Base-by-base conservation (phyloP, 306 rosid species). In the Vigna unguiculata region DNA sequence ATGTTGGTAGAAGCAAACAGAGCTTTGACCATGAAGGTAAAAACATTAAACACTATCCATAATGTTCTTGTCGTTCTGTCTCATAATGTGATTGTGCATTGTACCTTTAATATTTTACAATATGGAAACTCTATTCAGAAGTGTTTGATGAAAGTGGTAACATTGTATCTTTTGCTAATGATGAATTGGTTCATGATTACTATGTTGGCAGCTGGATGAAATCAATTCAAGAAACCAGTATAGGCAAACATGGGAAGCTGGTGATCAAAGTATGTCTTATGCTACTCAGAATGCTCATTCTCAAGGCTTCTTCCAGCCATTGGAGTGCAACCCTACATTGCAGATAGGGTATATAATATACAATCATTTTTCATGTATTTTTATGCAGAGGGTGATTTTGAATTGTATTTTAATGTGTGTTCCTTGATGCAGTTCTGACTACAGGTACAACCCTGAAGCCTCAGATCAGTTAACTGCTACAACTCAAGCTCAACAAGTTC, bases 291-390 rank as follows among this genome's bases (percentile, higher is more conserved):
- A 82, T 82, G 85, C 89, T 80, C 90, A 86, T 58, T 82, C 98
- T 48, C 95, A 93, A 67, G 91, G 86, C 67, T 86, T 92, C 78
- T 88, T 91, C 79, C 96, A 93, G 78, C 90, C 96, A 62, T 81
- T 93, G 49, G 98, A 93, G 6, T 91, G 96, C 89, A 93, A 93
- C 22, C 96, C 98, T 74, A 83, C 96, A 58, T 84, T 93, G 87
- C 95, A 91, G 78, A 78, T 81, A 70, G 73, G 95, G 89, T 17
- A 83, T 17, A 83, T 76, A 82, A 83, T 76, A 82, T 83, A 61
- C 79, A 86, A 54, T 59, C 88, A 71, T 69, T 88, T 28, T 24
- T 85, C 84, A 71, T 87, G 74, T 81, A 86, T 78, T 73, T 84
- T 88, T 15, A 80, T 86, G 10, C 91, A 83, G 60, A 79, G 85